Base-by-base conservation (phyloP, 352 stramenopile genomes). In the Halophytophthora batemanensis region DNA sequence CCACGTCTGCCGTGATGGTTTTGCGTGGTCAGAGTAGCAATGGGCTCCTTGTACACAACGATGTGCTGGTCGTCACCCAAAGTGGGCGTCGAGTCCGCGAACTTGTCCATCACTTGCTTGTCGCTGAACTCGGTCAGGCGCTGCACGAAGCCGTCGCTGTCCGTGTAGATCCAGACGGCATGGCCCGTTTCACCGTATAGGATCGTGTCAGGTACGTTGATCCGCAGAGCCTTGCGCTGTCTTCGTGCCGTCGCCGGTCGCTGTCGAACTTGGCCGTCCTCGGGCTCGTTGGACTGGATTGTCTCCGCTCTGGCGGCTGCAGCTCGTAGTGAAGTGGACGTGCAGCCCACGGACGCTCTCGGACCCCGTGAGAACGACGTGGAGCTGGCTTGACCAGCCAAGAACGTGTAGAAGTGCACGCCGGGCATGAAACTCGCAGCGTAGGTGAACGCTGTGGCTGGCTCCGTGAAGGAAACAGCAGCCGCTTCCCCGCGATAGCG, bases 181-280 rank as follows among this genome's bases (percentile, higher is more conserved):
- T 73, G 78, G 1, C 80, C 80, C 0, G 74, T 86, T 40, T 89
- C 82, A 4, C 82, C 82, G 29, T 90, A 93, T 33, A 93, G 69
- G 41, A 93, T 78, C 4, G 82, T 93, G 39, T 93, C 78, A 0
- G 82, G 82, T 11, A 93, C 72, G 54, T 77, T 84, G 60, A 91
- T 72, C 22, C 77, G 77, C 7, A 90, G 49, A 21, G 31, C 37
- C 23, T 44, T 15, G 29, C 52, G 64, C 1, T 52, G 54, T 15
- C 54, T 64, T 21, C 45, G 52, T 41, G 42, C 21, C 10, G 53
- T 41, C 11, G 56, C 54, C 10, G 15, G 15, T 13, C 33, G 33
- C 33, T 14, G 33, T 38, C 33, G 33, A 38, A 17, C 15, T 14
- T 2, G 33, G n/a, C 33, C 15, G 11, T 38, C 10, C 25, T 31